Percentiles rank a stretch among this genome's conserved stretches.
phyloP scores from a whole-genome alignment of 345 rosid species.

The Lepidium didymum region DNA sequence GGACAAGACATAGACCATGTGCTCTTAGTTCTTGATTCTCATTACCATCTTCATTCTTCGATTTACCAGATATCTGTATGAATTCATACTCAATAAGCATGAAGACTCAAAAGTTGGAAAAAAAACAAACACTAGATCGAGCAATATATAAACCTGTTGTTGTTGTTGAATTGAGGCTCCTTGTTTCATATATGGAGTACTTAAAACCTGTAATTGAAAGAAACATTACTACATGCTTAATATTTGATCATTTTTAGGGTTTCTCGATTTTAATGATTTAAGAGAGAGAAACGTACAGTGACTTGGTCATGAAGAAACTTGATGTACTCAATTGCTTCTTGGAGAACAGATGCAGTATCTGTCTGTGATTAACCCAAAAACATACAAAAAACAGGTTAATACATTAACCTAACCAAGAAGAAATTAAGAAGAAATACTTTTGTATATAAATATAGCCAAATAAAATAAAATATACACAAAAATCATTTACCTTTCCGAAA shows the following conservation, averaged over 20 bases:
- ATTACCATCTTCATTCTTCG: slow-evolving; percentile 30
- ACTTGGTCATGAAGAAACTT: slow-evolving; percentile 87
- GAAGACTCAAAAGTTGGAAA: neutral
- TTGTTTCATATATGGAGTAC: slow-evolving; percentile 81
- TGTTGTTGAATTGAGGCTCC: slow-evolving; percentile 52
- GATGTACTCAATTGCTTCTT: slow-evolving; percentile 90
- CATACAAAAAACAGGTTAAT: neutral
- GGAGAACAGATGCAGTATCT: slow-evolving; percentile 98
- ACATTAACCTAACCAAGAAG: slow-evolving; percentile 3
- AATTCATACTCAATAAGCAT: neutral
- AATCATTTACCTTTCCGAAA: slow-evolving; percentile 80
- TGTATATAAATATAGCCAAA: neutral
- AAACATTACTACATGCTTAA: neutral
- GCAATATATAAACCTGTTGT: slow-evolving; percentile 53
- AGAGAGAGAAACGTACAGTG: slow-evolving; percentile 38
- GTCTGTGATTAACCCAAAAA: slow-evolving; percentile 43
- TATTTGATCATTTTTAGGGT: neutral
- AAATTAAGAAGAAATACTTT: neutral
- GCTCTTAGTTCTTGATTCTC: slow-evolving; percentile 55
- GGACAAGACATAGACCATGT: slow-evolving; percentile 81
- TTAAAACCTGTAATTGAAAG: slow-evolving; percentile 48
- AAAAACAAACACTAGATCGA: neutral
- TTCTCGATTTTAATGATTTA: neutral
- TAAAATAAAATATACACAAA: neutral
- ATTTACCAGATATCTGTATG: slow-evolving; percentile 14